phyloP scores from a whole-genome alignment of 176 grass and related monocot genomes.

The Oryza meyeriana region DNA sequence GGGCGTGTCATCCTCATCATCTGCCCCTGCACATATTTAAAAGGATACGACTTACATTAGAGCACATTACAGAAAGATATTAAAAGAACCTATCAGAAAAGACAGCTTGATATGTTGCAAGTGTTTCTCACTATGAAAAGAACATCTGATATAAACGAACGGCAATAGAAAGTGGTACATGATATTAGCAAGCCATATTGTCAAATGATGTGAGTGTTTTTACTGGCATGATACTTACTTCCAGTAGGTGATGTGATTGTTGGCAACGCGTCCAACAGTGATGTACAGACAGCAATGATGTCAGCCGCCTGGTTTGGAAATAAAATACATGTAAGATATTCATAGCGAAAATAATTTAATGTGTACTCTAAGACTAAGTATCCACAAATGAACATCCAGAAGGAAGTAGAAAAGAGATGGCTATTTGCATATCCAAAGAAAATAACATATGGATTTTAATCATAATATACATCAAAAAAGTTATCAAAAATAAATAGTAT shows the following conservation, averaged over 20 bases:
- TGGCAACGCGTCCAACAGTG: conserved; percentile 73
- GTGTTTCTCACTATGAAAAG: conserved; percentile 7
- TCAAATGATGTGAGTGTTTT: background rate
- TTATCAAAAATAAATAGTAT: background rate
- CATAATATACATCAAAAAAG: background rate
- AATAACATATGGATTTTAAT: background rate
- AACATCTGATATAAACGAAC: background rate
- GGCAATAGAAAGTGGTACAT: background rate
- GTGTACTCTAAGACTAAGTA: background rate
- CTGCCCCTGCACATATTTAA: conserved; percentile 39
- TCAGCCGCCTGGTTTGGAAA: conserved; percentile 62
- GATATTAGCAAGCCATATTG: conserved; percentile 13
- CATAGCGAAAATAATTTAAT: conserved; percentile 14
- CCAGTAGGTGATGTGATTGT: conserved; percentile 35
- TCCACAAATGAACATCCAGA: conserved; percentile 11
- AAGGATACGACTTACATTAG: conserved; percentile 7
- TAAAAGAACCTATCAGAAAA: background rate
- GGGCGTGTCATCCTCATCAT: conserved; percentile 59
- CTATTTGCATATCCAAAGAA: background rate
- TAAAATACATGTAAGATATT: conserved; percentile 19
- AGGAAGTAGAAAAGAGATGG: background rate
- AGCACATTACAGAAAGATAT: background rate
- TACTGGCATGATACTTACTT: conserved; percentile 39
- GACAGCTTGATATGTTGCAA: background rate
- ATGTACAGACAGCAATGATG: conserved; percentile 71